These are phyloP conservation scores for Babesia bovis DNA, from an alignment of 169 alveolate genomes.

Conservation along the genomic window DNA sequence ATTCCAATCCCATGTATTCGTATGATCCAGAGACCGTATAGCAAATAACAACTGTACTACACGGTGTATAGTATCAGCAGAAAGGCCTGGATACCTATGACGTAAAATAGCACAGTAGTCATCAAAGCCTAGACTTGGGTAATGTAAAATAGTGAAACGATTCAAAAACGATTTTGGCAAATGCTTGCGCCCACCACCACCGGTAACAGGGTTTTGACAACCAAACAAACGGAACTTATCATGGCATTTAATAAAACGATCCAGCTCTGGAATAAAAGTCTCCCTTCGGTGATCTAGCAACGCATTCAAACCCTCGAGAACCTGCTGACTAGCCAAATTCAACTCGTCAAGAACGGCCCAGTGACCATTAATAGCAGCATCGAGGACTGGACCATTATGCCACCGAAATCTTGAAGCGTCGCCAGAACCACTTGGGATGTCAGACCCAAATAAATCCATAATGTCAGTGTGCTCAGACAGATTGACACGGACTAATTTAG, in stretches of 20 bases:
- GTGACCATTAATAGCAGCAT: slow-evolving; percentile 94
- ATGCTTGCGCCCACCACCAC: slow-evolving; percentile 97
- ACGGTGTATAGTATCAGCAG: neutral
- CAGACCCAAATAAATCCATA: slow-evolving; percentile 89
- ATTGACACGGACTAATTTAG: slow-evolving; percentile 88
- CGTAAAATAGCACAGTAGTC: slow-evolving; percentile 85
- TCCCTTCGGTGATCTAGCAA: slow-evolving; percentile 97
- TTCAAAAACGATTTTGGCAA: slow-evolving; percentile 98
- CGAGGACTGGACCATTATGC: slow-evolving; percentile 97
- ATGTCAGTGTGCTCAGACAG: slow-evolving; percentile 96
- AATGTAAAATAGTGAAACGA: slow-evolving; percentile 94
- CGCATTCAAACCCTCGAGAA: slow-evolving; percentile 98
- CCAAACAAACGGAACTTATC: slow-evolving; percentile 97
- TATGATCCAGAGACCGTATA: slow-evolving; percentile 46
- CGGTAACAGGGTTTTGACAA: slow-evolving; percentile 95
- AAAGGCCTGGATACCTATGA: slow-evolving; percentile 67
- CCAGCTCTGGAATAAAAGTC: slow-evolving; percentile 94
- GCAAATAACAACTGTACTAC: slow-evolving; percentile 20
- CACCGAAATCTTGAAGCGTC: slow-evolving; percentile 82
- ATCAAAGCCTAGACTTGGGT: slow-evolving; percentile 81
- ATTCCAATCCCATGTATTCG: slow-evolving; percentile 41
- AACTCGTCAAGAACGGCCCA: slow-evolving; percentile 99
- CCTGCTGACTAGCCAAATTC: slow-evolving; percentile 97
- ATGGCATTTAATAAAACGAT: slow-evolving; percentile 89
- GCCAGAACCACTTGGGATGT: slow-evolving; percentile 75